Conservation (phyloP, 78 protist genomes). For the Protostelium mycophagum region DNA sequence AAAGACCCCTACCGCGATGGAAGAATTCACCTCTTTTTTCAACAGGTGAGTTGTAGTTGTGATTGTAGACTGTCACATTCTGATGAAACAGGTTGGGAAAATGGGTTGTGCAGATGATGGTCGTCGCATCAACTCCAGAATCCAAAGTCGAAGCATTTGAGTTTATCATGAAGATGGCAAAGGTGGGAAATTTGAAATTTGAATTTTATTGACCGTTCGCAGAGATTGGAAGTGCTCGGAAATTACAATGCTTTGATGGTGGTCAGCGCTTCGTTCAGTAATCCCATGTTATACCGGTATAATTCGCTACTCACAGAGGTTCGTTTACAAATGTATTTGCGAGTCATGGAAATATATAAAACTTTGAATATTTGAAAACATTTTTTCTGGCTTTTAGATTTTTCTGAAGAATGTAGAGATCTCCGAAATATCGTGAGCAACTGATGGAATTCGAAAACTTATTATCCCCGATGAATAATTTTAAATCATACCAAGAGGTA, state of each 20-base stretch:
- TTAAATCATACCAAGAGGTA: background rate
- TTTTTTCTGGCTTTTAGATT: no score
- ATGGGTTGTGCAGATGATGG: background rate
- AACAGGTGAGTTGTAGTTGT: background rate
- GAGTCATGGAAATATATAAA: no score
- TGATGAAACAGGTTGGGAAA: background rate
- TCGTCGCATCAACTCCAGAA: background rate
- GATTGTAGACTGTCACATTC: background rate
- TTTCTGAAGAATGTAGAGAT: no score
- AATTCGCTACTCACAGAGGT: no score
- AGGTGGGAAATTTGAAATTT: background rate
- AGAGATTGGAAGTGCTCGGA: background rate
- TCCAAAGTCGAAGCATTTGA: background rate
- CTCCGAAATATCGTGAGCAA: background rate
- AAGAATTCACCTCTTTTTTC: background rate
- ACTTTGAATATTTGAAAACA: no score
- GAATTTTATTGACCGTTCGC: background rate
- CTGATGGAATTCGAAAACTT: background rate
- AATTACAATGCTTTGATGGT: background rate
- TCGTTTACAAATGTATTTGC: no score
- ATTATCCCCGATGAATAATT: background rate
- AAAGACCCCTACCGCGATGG: background rate
- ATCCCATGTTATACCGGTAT: no score
- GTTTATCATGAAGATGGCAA: background rate
- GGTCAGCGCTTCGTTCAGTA: background rate